Conservation (phyloP, 495 filamentous ascomycete genomes). For the Aspergillus coremiiformis region DNA sequence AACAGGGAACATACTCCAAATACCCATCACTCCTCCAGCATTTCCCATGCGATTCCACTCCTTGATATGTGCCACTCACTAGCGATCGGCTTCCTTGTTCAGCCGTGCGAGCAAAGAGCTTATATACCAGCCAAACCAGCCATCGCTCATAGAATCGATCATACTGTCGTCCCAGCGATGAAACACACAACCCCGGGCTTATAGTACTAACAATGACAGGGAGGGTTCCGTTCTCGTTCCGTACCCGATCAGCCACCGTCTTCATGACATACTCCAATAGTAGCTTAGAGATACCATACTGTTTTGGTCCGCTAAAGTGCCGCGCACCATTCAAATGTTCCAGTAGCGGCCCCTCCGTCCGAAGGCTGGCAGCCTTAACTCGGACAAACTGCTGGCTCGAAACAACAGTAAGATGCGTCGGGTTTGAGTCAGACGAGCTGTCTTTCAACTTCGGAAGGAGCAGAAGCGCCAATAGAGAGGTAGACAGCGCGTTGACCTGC, state of each 20-base stretch:
- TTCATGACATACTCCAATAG: constrained; percentile 40
- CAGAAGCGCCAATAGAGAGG: constrained; percentile 46
- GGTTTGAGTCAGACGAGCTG: constrained; percentile 18
- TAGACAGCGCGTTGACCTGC: constrained; percentile 55
- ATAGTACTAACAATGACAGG: constrained; percentile 40
- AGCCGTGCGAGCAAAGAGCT: constrained; percentile 38
- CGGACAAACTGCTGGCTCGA: constrained; percentile 39
- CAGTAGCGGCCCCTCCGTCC: constrained; percentile 25
- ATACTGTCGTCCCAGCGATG: constrained; percentile 35
- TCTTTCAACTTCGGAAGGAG: constrained; percentile 44
- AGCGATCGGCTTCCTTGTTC: constrained; percentile 46
- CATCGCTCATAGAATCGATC: constrained; percentile 31
- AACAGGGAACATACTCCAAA: constrained; percentile 40
- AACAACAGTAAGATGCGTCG: constrained; percentile 32
- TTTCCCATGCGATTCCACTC: constrained; percentile 41
- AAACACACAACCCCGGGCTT: constrained; percentile 38
- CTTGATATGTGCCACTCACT: constrained; percentile 44
- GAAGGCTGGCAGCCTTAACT: constrained; percentile 28
- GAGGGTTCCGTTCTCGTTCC: constrained; percentile 29
- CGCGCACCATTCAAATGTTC: constrained; percentile 26
- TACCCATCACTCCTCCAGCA: constrained; percentile 45
- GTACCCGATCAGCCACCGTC: constrained; percentile 25
- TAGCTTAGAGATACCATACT: constrained; percentile 43
- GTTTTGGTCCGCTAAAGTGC: constrained; percentile 26
- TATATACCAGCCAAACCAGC: constrained; percentile 29